These are phyloP conservation scores for Chamaenerion angustifolium DNA, from an alignment of 345 rosid species.

Conservation along the genomic window DNA sequence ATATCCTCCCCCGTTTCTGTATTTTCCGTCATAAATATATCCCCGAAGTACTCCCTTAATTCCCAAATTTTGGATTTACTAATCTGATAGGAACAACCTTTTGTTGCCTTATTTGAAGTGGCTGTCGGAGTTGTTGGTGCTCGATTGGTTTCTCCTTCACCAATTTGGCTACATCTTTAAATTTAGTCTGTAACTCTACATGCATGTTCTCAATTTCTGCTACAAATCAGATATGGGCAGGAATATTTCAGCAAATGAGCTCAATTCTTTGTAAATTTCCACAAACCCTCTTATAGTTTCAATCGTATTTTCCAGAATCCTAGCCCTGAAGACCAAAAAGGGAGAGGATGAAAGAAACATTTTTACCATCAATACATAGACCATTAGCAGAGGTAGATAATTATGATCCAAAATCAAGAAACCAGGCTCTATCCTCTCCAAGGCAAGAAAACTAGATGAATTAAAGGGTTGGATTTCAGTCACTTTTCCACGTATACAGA, in stretches of 20 bases:
- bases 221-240: slow-evolving; percentile 41
- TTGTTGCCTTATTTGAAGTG: slow-evolving; percentile 66
- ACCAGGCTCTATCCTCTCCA: no score
- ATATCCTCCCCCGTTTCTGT: no score
- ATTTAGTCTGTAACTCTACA: slow-evolving; percentile 32
- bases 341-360: no score
- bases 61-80: slow-evolving; percentile 71
- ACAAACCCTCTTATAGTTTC: slow-evolving; percentile 62
- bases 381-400: no score
- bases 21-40: no score
- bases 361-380: no score
- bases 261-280: slow-evolving; percentile 34
- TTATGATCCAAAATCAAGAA: no score
- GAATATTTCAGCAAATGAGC: slow-evolving; percentile 71
- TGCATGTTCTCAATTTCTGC: slow-evolving; percentile 41
- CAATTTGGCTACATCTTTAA: slow-evolving; percentile 30
- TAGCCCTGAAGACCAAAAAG: slow-evolving; percentile 33
- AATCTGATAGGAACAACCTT: slow-evolving; percentile 63
- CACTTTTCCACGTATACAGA: slow-evolving; percentile 22
- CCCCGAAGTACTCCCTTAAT: no score
- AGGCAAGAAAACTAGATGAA: no score
- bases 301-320: slow-evolving; percentile 37
- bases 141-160: slow-evolving; percentile 43
- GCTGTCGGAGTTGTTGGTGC: slow-evolving; percentile 35
- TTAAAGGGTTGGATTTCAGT: slow-evolving; percentile 49